phyloP scores from a whole-genome alignment of 352 stramenopile genomes.

The Phytophthora crassamura region DNA sequence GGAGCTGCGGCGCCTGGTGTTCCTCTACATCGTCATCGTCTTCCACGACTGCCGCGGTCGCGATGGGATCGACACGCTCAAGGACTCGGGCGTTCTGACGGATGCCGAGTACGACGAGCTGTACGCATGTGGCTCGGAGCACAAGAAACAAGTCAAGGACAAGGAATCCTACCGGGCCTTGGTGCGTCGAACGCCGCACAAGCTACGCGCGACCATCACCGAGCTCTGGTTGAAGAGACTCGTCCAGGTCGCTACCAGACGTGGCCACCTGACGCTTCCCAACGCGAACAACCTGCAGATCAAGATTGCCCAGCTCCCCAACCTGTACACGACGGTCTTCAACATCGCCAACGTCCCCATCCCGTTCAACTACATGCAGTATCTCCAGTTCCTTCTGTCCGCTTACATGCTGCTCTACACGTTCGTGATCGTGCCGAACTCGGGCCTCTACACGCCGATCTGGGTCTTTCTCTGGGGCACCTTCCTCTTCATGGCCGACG shows the following conservation, averaged over 20 bases:
- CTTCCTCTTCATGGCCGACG: constrained; percentile 81
- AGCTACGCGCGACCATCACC: constrained; percentile 70
- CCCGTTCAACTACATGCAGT: constrained; percentile 89
- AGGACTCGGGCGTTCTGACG: constrained; percentile 53
- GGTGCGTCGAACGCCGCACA: constrained; percentile 61
- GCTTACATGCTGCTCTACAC: constrained; percentile 83
- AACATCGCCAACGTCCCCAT: constrained; percentile 86
- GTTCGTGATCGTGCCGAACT: constrained; percentile 76
- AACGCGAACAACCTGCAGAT: constrained; percentile 69
- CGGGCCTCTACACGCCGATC: constrained; percentile 68
- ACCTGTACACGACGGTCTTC: constrained; percentile 80
- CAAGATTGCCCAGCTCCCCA: constrained; percentile 70
- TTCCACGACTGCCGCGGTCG: constrained; percentile 79
- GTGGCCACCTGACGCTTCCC: constrained; percentile 55
- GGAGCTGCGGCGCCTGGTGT: constrained; percentile 74
- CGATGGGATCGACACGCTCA: constrained; percentile 70
- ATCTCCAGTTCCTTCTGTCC: constrained; percentile 67
- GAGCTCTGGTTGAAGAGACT: constrained; percentile 82
- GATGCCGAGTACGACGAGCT: constrained; percentile 73
- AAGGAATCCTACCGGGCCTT: constrained; percentile 53
- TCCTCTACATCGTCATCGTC: constrained; percentile 81
- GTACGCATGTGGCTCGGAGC: constrained; percentile 66
- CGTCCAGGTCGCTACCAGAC: constrained; percentile 61
- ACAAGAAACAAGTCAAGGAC: constrained; percentile 39
- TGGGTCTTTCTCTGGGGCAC: constrained; percentile 84